Evolutionary conservation across 1,284 basidiomycete genomes (phyloP).

Genomic region (Prillingera fragicola): DNA sequence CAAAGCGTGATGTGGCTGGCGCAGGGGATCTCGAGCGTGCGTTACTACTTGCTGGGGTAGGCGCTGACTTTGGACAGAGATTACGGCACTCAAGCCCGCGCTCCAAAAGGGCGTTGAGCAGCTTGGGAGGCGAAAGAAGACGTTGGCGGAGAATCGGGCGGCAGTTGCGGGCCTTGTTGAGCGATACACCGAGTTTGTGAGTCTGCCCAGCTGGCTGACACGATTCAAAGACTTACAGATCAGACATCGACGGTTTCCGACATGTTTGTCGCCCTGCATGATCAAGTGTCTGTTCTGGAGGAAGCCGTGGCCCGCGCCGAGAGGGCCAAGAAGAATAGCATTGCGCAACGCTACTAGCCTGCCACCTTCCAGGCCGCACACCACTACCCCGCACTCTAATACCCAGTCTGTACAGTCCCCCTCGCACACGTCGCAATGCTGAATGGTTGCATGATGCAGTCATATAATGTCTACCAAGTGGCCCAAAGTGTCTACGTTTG

Average conservation of each 20-base stretch:
- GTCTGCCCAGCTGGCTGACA: constrained; percentile 11
- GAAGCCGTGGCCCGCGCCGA: constrained; percentile 30
- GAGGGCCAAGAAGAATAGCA: constrained; percentile 24
- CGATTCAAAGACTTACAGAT: not conserved
- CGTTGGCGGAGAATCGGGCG: constrained; percentile 18
- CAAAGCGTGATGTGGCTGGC: constrained; percentile 29
- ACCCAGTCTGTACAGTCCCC: too few relatives aligned
- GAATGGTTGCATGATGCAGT: too few relatives aligned
- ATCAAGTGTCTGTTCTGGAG: constrained; percentile 34
- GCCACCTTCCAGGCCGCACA: too few relatives aligned
- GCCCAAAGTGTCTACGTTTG: too few relatives aligned
- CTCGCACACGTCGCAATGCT: too few relatives aligned
- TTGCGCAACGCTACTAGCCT: constrained; percentile 30
- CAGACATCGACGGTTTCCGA: constrained; percentile 41
- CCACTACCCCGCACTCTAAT: too few relatives aligned
- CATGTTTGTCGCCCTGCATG: constrained; percentile 38
- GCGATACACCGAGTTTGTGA: constrained; percentile 38
- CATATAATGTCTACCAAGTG: too few relatives aligned
- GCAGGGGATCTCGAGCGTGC: constrained; percentile 34
- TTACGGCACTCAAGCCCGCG: constrained; percentile 23
- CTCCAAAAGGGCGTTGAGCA: constrained; percentile 15
- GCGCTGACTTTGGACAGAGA: constrained; percentile 18
- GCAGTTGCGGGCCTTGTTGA: constrained; percentile 26
- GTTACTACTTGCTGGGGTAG: constrained; percentile 5
- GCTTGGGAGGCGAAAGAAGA: constrained; percentile 7